Percentiles rank a stretch among this genome's conserved stretches.
Evolutionary conservation across 495 filamentous ascomycete genomes (phyloP).

Genomic region (Daldinia vernicosa): DNA sequence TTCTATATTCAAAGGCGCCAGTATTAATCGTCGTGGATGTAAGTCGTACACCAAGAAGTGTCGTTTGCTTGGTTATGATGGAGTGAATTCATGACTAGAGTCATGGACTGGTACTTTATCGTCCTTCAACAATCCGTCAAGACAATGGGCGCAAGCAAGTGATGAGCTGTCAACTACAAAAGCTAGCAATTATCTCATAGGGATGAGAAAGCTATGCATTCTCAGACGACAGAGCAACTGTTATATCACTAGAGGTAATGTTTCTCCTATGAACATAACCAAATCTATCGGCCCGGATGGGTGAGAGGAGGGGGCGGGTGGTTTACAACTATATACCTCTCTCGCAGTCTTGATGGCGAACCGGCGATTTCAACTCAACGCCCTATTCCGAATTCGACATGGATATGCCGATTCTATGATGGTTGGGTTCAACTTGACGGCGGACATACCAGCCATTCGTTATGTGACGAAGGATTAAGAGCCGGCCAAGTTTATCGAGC

Average conservation of each 20-base stretch:
- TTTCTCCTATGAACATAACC: background rate
- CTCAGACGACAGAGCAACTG: background rate
- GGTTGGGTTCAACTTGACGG: slow-evolving; percentile 17
- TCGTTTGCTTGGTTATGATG: background rate
- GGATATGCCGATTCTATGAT: background rate
- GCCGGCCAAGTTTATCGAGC: background rate
- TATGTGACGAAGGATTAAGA: slow-evolving; percentile 47
- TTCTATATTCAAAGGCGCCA: background rate
- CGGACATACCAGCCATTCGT: slow-evolving; percentile 53
- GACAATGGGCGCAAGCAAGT: background rate
- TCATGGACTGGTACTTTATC: background rate
- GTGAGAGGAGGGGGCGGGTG: background rate
- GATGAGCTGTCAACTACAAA: background rate
- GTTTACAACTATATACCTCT: background rate
- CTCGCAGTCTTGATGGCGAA: background rate
- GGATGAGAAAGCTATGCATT: background rate
- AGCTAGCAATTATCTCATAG: background rate
- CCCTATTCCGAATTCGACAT: background rate
- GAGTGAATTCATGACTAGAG: background rate
- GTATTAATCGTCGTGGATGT: background rate
- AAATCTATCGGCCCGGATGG: background rate
- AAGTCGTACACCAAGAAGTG: background rate
- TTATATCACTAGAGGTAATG: background rate
- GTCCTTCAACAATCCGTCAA: background rate
- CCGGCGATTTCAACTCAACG: background rate